phyloP scores from a whole-genome alignment of 2,329 filamentous ascomycete species.

The Verticillium klebahnii region DNA sequence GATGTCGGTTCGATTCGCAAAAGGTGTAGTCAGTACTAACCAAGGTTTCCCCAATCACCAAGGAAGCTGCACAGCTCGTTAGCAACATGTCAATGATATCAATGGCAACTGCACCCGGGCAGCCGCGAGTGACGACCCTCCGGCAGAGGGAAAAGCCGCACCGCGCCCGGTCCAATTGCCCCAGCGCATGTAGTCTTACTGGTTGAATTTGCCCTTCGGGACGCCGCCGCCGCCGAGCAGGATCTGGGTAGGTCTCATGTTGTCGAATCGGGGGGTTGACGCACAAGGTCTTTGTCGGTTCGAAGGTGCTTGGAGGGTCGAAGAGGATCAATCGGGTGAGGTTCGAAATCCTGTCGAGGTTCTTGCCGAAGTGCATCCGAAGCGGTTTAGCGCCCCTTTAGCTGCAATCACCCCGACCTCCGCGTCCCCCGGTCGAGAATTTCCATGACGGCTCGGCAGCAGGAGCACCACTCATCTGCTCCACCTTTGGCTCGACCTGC shows the following conservation, averaged over 20 bases:
- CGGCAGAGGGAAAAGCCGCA: slow-evolving; percentile 25
- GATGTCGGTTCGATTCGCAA: neutral
- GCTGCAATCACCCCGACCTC: neutral
- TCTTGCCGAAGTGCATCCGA: slow-evolving; percentile 14
- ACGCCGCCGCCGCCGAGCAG: slow-evolving; percentile 31
- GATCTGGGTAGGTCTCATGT: slow-evolving; percentile 37
- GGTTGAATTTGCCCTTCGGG: slow-evolving; percentile 37
- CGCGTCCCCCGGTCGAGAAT: neutral
- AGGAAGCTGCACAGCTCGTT: slow-evolving; percentile 53
- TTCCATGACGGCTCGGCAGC: neutral
- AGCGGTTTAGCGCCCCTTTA: neutral
- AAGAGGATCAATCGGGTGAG: slow-evolving; percentile 13
- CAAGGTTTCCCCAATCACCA: slow-evolving; percentile 69
- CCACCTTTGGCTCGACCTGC: neutral
- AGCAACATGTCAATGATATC: slow-evolving; percentile 9
- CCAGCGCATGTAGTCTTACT: slow-evolving; percentile 27
- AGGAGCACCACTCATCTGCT: neutral
- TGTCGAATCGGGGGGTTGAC: slow-evolving; percentile 16
- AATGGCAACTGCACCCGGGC: neutral
- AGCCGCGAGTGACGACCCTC: neutral
- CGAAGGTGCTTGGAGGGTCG: neutral
- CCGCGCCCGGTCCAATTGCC: slow-evolving; percentile 6
- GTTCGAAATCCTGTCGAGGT: slow-evolving; percentile 25
- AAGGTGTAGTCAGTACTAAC: slow-evolving; percentile 45
- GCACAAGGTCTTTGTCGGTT: slow-evolving; percentile 5